Percentiles rank a stretch among this genome's conserved stretches.
Evolutionary conservation across 192 early-diverging fungal genomes (phyloP).

Genomic region (Dissophora ornata): DNA sequence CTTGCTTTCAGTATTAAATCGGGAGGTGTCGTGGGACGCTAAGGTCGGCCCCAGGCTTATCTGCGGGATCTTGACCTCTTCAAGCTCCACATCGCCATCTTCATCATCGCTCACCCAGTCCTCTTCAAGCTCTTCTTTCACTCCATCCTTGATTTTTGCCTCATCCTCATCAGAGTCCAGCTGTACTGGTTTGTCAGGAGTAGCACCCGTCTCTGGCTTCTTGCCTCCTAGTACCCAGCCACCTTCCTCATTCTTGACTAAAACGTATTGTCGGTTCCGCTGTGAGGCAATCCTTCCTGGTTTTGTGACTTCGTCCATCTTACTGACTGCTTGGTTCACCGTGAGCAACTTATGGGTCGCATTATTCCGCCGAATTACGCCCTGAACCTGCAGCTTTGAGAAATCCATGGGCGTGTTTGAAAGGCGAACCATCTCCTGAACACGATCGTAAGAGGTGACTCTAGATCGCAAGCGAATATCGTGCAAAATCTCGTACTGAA

Average conservation of each 20-base stretch:
- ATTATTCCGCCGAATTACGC: slow-evolving; percentile 84
- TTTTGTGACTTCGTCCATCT: slow-evolving; percentile 23
- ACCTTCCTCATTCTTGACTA: slow-evolving; percentile 85
- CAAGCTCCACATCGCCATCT: slow-evolving; percentile 65
- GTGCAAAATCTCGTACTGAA: slow-evolving; percentile 95
- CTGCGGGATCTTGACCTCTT: slow-evolving; percentile 56
- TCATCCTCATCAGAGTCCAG: slow-evolving; percentile 53
- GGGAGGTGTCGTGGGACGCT: not conserved
- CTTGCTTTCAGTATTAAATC: not conserved
- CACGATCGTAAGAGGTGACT: slow-evolving; percentile 76
- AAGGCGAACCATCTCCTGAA: slow-evolving; percentile 76
- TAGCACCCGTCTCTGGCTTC: slow-evolving; percentile 17
- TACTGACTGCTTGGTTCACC: slow-evolving; percentile 58
- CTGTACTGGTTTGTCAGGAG: slow-evolving; percentile 37
- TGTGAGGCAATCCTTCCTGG: slow-evolving; percentile 83
- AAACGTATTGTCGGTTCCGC: slow-evolving; percentile 81
- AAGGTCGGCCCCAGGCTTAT: no score
- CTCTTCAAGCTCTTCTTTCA: slow-evolving; percentile 30
- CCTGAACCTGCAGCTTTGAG: slow-evolving; percentile 88
- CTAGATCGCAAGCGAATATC: slow-evolving; percentile 86
- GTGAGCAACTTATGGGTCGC: slow-evolving; percentile 80
- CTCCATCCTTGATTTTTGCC: slow-evolving; percentile 34
- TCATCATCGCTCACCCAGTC: slow-evolving; percentile 53
- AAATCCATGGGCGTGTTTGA: slow-evolving; percentile 87
- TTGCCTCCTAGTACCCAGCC: slow-evolving; percentile 76